phyloP scores from a whole-genome alignment of 345 rosid species.

The Erodium maritimum region DNA sequence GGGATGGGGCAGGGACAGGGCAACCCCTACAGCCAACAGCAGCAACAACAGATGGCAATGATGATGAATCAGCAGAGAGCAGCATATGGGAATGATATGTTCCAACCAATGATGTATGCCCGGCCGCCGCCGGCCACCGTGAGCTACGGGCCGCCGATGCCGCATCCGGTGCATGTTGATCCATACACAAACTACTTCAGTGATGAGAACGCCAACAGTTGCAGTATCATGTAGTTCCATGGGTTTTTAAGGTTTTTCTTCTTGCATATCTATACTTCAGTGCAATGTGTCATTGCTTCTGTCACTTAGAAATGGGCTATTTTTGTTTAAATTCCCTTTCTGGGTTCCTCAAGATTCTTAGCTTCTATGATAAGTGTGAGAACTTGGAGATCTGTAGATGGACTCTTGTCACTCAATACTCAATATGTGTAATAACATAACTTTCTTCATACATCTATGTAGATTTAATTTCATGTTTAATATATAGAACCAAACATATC shows the following conservation, averaged over 20 bases:
- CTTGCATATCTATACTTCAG: background rate
- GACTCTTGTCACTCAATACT: too few relatives aligned
- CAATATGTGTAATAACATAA: too few relatives aligned
- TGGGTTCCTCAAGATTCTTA: too few relatives aligned
- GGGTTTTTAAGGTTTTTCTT: background rate
- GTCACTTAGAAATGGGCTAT: background rate
- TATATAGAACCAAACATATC: too few relatives aligned
- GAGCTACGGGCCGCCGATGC: slow-evolving; percentile 57
- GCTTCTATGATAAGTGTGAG: too few relatives aligned
- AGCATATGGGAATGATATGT: slow-evolving; percentile 48
- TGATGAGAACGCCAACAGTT: slow-evolving; percentile 80
- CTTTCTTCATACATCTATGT: too few relatives aligned
- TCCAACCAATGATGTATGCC: slow-evolving; percentile 81
- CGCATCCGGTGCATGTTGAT: slow-evolving; percentile 28
- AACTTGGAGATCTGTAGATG: too few relatives aligned
- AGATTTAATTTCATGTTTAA: too few relatives aligned
- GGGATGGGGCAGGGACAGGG: slow-evolving; percentile 32
- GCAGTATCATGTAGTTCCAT: slow-evolving; percentile 66
- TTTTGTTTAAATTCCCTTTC: too few relatives aligned
- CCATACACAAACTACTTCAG: slow-evolving; percentile 61
- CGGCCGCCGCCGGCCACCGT: slow-evolving; percentile 47
- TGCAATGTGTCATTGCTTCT: background rate
- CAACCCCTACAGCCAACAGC: slow-evolving; percentile 47
- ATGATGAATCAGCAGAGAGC: slow-evolving; percentile 50
- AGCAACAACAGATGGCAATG: slow-evolving; percentile 34